Conservation (phyloP, 2,329 filamentous ascomycete genomes). For the Hypoxylon sp. region DNA sequence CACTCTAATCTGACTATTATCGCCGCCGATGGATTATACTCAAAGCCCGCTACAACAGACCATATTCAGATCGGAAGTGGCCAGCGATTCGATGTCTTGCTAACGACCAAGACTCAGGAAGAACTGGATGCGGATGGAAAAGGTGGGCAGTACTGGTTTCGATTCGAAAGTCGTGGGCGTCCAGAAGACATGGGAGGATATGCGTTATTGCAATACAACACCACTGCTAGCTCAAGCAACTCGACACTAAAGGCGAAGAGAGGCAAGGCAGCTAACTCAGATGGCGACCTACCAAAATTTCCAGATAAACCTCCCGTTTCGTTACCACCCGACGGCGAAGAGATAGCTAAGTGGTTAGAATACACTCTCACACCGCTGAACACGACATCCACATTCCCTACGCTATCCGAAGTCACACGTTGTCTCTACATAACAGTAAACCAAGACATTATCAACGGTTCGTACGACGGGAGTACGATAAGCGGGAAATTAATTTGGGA, state of each 20-base stretch:
- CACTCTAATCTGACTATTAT: slow-evolving; percentile 70
- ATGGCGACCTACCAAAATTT: slow-evolving; percentile 40
- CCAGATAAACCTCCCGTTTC: slow-evolving; percentile 52
- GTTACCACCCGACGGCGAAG: slow-evolving; percentile 53
- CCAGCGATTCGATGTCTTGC: slow-evolving; percentile 71
- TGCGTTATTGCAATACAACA: slow-evolving; percentile 62
- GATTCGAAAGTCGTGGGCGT: slow-evolving; percentile 64
- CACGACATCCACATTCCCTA: slow-evolving; percentile 53
- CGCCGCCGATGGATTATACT: slow-evolving; percentile 70
- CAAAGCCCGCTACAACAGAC: slow-evolving; percentile 59
- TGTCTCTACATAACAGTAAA: slow-evolving; percentile 62
- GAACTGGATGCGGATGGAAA: slow-evolving; percentile 56
- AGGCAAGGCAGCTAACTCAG: slow-evolving; percentile 13
- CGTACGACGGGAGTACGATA: slow-evolving; percentile 46
- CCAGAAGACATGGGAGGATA: slow-evolving; percentile 61
- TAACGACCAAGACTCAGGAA: slow-evolving; percentile 64
- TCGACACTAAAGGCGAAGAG: slow-evolving; percentile 19
- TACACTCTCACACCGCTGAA: slow-evolving; percentile 60
- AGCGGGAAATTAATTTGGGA: slow-evolving; percentile 55
- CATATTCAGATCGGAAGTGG: slow-evolving; percentile 69
- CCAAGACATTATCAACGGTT: slow-evolving; percentile 55
- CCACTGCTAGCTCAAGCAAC: slow-evolving; percentile 24
- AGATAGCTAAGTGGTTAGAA: slow-evolving; percentile 57
- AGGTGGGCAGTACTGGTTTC: slow-evolving; percentile 60
- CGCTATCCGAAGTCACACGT: slow-evolving; percentile 63